Evolutionary conservation across 2,329 filamentous ascomycete genomes (phyloP), one percentile per base, ranked within the genome.

Genomic region (Talaromyces sp.): DNA sequence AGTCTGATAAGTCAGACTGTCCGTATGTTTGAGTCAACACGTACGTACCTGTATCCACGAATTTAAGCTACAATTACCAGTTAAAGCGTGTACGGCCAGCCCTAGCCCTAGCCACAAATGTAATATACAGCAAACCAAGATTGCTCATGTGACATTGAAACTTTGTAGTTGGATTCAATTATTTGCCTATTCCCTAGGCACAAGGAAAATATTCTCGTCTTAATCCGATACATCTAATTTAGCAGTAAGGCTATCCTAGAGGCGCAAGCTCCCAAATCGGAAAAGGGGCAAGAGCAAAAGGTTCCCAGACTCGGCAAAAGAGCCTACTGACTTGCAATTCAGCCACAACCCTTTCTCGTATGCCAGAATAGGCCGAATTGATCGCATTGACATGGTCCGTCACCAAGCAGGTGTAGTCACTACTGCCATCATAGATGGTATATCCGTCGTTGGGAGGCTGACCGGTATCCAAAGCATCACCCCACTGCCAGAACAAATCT

Each of bases 401-500:
- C 14, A 75, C 72, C 62, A 75, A 56, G 55, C 71, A 73, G 16
- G 66, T 67, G 40, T 69, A 75, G 16, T 73, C 71, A 33, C 67
- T 67, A 0, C 68, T 69, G 1, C 71, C 72, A 58, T 74, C 74
- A 40, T 73, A 75, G 28, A 75, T 63, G 1, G 72, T 75, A 52
- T 75, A 69, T 0, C 65, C 68, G 60, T 75, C 73, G 57, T 76
- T 64, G 1, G 67, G 65, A 12, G 73, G 72, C 57, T 62, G 42
- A 5, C 72, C 73, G 6, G 62, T 64, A 37, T 70, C 73, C 40
- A 76, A 56, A 1, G 66, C 68, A 54, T 74, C 69, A 5, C 72
- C 73, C 58, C 68, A 73, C 63, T 79, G 77, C 76, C 76, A 79
- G 63, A 72, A 76, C 56, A 74, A 67, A 69, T 79, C 73, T 1